Evolutionary conservation across 768 basidiomycete species (phyloP).

Genomic region (Xerocomus potaroensis): DNA sequence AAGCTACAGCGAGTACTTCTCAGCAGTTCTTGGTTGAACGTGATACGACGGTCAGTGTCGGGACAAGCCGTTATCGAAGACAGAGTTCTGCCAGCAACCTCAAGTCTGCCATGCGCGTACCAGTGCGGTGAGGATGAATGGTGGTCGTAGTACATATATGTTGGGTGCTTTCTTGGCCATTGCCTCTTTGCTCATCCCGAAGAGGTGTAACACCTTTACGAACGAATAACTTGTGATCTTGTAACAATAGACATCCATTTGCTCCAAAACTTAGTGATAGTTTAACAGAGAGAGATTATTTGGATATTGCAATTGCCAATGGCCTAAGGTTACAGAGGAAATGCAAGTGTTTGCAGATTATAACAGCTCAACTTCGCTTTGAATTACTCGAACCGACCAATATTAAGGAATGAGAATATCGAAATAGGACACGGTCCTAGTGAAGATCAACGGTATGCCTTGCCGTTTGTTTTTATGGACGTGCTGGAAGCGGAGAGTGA

Average conservation of each 20-base stretch:
- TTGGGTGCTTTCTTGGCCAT: too few species aligned
- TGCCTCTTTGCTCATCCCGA: too few species aligned
- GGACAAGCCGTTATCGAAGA: constrained; percentile 26
- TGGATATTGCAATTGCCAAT: constrained; percentile 13
- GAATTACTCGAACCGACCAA: constrained; percentile 23
- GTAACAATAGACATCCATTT: constrained; percentile 18
- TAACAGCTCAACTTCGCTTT: constrained; percentile 19
- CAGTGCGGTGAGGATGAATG: constrained; percentile 27
- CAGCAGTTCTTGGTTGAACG: constrained; percentile 29
- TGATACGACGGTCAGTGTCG: constrained; percentile 28
- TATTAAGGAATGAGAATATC: constrained; percentile 17
- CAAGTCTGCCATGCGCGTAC: constrained; percentile 35
- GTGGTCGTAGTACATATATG: neutral
- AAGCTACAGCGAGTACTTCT: constrained; percentile 10
- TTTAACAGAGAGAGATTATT: constrained; percentile 11
- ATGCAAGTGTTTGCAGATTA: constrained; percentile 24
- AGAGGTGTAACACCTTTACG: neutral
- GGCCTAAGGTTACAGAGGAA: constrained; percentile 22
- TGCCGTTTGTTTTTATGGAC: constrained; percentile 55
- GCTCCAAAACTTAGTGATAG: constrained; percentile 10
- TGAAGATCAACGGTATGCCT: constrained; percentile 49
- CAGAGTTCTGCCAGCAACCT: constrained; percentile 30
- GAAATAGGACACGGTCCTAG: constrained; percentile 14
- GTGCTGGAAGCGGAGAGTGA: constrained; percentile 40
- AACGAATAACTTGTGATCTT: constrained; percentile 14